phyloP scores from a whole-genome alignment of 164 flowering plant genomes.

The Piper betle region DNA sequence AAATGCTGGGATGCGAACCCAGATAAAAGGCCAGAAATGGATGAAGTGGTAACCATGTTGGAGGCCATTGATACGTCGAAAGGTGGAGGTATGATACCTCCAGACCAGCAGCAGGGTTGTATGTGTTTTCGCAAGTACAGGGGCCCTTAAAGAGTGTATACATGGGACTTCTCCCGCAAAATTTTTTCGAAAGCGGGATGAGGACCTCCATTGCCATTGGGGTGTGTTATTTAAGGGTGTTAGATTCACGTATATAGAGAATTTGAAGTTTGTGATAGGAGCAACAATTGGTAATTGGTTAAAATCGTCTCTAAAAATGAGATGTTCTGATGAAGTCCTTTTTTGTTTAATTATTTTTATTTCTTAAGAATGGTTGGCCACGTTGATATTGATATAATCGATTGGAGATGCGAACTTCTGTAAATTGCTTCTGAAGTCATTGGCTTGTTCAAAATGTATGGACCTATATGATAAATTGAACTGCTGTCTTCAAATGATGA shows the following conservation, averaged over 20 bases:
- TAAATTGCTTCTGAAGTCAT: too few species aligned
- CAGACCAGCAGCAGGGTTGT: slow-evolving; percentile 65
- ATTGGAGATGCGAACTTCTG: too few species aligned
- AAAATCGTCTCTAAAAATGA: too few species aligned
- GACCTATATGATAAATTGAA: too few species aligned
- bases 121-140: slow-evolving; percentile 60
- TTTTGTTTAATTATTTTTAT: too few species aligned
- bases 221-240: background rate
- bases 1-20: slow-evolving; percentile 95
- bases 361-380: too few species aligned
- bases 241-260: background rate
- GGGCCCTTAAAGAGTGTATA: slow-evolving; percentile 43
- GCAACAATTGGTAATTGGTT: too few species aligned
- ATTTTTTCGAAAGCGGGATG: background rate
- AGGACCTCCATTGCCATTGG: background rate
- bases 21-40: slow-evolving; percentile 94
- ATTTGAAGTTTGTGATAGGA: background rate
- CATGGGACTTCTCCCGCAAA: background rate
- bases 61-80: slow-evolving; percentile 82
- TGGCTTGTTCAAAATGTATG: too few species aligned
- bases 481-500: too few species aligned
- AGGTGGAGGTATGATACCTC: slow-evolving; percentile 93
- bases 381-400: too few species aligned
- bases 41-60: slow-evolving; percentile 74
- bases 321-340: too few species aligned